Evolutionary conservation across 768 basidiomycete genomes (phyloP).

Genomic region (Fistulinella prunicolor): DNA sequence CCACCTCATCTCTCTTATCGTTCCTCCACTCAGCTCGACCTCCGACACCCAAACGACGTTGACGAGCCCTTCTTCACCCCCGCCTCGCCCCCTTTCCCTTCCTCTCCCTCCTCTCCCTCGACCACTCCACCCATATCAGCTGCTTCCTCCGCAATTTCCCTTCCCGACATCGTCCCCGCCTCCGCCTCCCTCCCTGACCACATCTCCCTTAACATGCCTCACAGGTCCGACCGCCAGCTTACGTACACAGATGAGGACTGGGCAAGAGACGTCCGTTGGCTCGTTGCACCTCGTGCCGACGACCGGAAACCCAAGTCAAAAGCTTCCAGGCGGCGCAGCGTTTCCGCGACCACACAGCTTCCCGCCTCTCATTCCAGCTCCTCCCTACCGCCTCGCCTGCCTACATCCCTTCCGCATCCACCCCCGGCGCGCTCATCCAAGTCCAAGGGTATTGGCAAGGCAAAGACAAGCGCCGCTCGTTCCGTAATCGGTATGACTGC

Average conservation of each 20-base stretch:
- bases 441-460: slow-evolving; percentile 24
- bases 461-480: slow-evolving; percentile 36
- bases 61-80: slow-evolving; percentile 54
- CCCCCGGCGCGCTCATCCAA: slow-evolving; percentile 24
- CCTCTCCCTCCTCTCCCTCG: slow-evolving; percentile 20
- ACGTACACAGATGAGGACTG: slow-evolving; percentile 57
- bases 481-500: slow-evolving; percentile 54
- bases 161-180: slow-evolving; percentile 37
- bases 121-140: slow-evolving; percentile 24
- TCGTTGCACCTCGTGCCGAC: slow-evolving; percentile 38
- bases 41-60: slow-evolving; percentile 25
- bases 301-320: slow-evolving; percentile 21
- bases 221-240: slow-evolving; percentile 24
- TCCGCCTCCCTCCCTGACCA: slow-evolving; percentile 30
- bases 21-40: slow-evolving; percentile 12
- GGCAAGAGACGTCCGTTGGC: slow-evolving; percentile 68
- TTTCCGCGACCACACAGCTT: slow-evolving; percentile 11
- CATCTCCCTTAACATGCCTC: slow-evolving; percentile 18
- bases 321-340: slow-evolving; percentile 16
- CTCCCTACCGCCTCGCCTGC: slow-evolving; percentile 15
- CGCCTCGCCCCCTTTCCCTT: slow-evolving; percentile 16
- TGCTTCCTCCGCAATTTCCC: slow-evolving; percentile 29
- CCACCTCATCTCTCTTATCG: slow-evolving; percentile 4
- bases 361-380: slow-evolving; percentile 23
- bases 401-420: slow-evolving; percentile 12